These are phyloP conservation scores for Luffa acutangula DNA, from an alignment of 306 rosid genomes.

Conservation along the genomic window DNA sequence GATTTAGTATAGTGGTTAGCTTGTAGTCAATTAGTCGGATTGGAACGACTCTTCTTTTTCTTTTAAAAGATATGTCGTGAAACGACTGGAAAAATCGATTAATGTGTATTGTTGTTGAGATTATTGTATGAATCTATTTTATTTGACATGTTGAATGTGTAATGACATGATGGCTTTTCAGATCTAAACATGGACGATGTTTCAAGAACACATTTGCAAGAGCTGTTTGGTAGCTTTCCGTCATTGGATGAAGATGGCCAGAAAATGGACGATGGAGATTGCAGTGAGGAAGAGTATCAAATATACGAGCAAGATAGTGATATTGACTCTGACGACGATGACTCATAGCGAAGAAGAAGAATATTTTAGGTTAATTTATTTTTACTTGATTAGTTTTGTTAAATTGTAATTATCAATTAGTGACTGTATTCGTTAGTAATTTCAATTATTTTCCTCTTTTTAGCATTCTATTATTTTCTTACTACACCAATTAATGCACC, in stretches of 20 bases:
- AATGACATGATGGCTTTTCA: constrained; percentile 29
- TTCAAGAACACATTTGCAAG: constrained; percentile 69
- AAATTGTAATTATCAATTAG: background rate
- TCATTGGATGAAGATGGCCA: constrained; percentile 20
- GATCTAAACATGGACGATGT: constrained; percentile 46
- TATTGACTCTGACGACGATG: constrained; percentile 29
- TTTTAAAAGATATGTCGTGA: background rate
- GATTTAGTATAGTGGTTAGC: background rate
- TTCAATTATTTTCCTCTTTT: background rate
- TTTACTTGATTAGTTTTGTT: background rate
- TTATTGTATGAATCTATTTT: background rate
- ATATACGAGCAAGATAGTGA: constrained; percentile 59
- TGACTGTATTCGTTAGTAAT: background rate
- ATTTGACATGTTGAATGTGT: background rate
- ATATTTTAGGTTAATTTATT: background rate
- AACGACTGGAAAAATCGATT: background rate
- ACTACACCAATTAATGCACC: too few relatives aligned
- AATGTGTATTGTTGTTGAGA: background rate
- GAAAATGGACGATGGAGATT: constrained; percentile 15
- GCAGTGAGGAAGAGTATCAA: constrained; percentile 56
- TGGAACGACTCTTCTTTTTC: background rate
- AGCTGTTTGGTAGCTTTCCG: constrained; percentile 78
- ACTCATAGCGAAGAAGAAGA: background rate
- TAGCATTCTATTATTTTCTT: too few relatives aligned
- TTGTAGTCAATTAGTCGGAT: background rate